These are phyloP conservation scores for Aspergillus cejpii DNA, from an alignment of 2,329 filamentous ascomycete species.

Conservation along the genomic window DNA sequence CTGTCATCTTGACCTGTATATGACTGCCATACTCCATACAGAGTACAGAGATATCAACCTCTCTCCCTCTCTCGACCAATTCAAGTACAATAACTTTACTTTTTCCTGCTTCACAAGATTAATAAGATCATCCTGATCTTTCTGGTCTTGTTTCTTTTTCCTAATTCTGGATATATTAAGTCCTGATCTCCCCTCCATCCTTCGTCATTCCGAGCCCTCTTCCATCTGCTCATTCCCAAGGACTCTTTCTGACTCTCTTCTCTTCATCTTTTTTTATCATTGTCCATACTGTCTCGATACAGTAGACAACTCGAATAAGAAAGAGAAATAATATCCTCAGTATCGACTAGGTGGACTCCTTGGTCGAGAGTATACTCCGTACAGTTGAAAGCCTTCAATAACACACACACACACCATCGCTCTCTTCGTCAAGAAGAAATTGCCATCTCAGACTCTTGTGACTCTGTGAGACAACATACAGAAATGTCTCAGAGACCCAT, in stretches of 20 bases:
- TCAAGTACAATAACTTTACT: no score
- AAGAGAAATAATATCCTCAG: background rate
- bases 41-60: background rate
- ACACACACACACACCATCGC: no score
- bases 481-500: slow-evolving; percentile 71
- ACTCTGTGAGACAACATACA: background rate
- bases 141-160: no score
- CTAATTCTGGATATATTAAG: no score
- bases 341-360: slow-evolving; percentile 18
- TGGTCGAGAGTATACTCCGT: slow-evolving; percentile 9
- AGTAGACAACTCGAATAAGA: background rate
- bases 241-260: background rate
- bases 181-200: no score
- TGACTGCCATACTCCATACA: no score
- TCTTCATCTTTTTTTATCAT: background rate
- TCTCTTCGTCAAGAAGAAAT: slow-evolving; percentile 1
- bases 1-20: no score
- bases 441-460: background rate
- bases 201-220: background rate
- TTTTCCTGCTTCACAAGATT: no score
- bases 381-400: background rate
- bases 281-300: background rate
- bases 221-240: background rate
- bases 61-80: no score
- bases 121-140: no score